Evolutionary conservation across 495 filamentous ascomycete genomes (phyloP).

Genomic region (Hypoxylon rickii): DNA sequence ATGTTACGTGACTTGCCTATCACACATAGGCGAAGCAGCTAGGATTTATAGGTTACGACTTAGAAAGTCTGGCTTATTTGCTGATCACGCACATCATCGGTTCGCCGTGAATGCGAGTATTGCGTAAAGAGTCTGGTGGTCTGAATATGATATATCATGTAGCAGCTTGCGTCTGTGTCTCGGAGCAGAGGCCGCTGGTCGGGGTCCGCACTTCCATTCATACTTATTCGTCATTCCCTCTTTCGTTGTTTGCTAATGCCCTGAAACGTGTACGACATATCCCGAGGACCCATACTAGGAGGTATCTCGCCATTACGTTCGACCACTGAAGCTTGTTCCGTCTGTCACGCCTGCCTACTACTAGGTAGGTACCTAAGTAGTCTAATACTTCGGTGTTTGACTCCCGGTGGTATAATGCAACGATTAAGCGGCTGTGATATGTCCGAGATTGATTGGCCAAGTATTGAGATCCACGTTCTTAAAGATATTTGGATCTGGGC

Average conservation of each 20-base stretch:
- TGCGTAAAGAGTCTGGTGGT: neutral
- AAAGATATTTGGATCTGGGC: neutral
- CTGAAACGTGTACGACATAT: neutral
- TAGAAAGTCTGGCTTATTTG: conserved; percentile 13
- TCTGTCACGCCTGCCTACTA: too few relatives aligned
- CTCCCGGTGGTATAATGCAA: neutral
- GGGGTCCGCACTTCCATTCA: neutral
- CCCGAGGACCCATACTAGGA: too few relatives aligned
- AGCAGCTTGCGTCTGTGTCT: neutral
- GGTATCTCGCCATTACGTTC: too few relatives aligned
- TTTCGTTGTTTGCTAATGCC: conserved; percentile 1
- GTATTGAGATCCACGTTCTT: too few relatives aligned
- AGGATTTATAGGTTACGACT: conserved; percentile 5
- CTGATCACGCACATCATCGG: neutral
- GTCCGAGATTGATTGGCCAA: neutral
- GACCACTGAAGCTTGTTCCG: too few relatives aligned
- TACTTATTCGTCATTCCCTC: neutral
- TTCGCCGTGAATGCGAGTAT: neutral
- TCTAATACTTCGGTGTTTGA: too few relatives aligned
- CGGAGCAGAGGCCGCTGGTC: neutral
- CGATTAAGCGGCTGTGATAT: neutral
- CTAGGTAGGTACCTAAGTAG: too few relatives aligned
- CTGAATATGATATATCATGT: neutral
- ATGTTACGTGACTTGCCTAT: neutral
- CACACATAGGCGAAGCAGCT: neutral